Evolutionary conservation across 2,329 filamentous ascomycete genomes (phyloP), one percentile per base, ranked within the genome.

Genomic region (Fusarium anguioides): DNA sequence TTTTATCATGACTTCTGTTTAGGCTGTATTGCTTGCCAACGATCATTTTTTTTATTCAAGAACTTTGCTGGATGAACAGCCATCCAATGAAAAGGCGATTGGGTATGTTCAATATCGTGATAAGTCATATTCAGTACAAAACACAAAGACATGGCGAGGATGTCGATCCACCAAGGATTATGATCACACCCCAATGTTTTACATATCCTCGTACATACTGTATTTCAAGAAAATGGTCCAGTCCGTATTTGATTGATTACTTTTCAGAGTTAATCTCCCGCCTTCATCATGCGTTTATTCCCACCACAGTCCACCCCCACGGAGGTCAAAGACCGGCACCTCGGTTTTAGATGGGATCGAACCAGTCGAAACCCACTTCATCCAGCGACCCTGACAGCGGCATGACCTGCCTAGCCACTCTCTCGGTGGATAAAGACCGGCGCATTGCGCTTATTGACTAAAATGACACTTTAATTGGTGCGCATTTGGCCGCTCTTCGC

Each of bases 281-380:
- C 54, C 51, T 56, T 47, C 58, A 44, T 52, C 60, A 56, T 41
- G 51, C 40, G 49, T 66, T 70, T 70, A 65, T 68, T 73, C 58
- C 61, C 54, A 71, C 52, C 40, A 33, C 27, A 63, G 63, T 60
- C 60, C 69, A 72, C 71, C 71, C 71, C 71, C 71, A 73, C 71
- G 71, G 71, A 73, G 67, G 67, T 72, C 68, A 56, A 72, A 72
- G 70, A 27, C 70, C 70, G 70, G 48, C 60, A 29, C 52, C 54
- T 21, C 49, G 45, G 41, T 56, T 57, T 56, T 50, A 46, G 39
- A 41, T 50, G 23, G 39, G 46, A 53, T 54, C 44, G 40, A 52
- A 41, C 41, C 42, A 27, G 62, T 47, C 55, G 62, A 48, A 51
- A 54, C 45, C 36, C 47, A 47, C 64, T 41, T 40, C 26, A 37